phyloP scores from a whole-genome alignment of 495 filamentous ascomycete species.

The Mycothermus thermophilus region DNA sequence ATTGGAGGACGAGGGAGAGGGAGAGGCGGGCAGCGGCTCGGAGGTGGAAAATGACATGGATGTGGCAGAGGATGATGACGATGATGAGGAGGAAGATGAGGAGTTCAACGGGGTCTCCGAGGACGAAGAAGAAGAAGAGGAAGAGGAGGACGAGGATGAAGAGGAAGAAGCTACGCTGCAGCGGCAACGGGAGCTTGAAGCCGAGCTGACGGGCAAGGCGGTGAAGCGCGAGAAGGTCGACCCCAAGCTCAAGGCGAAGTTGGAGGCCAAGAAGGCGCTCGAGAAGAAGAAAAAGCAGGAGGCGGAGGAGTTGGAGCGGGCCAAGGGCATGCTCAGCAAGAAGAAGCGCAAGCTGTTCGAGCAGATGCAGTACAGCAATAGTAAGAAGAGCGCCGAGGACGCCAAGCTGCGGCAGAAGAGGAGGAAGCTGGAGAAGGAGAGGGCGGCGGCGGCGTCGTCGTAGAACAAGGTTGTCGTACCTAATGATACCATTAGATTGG shows the following conservation, averaged over 20 bases:
- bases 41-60: constrained; percentile 31
- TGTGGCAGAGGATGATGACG: constrained; percentile 27
- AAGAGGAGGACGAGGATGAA: constrained; percentile 34
- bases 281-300: constrained; percentile 58
- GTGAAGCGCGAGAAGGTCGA: constrained; percentile 29
- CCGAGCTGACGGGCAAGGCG: constrained; percentile 53
- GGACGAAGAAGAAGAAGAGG: constrained; percentile 31
- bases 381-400: constrained; percentile 67
- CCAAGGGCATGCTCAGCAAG: constrained; percentile 86
- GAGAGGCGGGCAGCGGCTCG: constrained; percentile 20
- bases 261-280: constrained; percentile 50
- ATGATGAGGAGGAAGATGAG: constrained; percentile 31
- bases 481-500: constrained; percentile 1
- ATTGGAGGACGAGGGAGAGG: constrained; percentile 37
- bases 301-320: constrained; percentile 69
- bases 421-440: constrained; percentile 70
- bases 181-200: constrained; percentile 80
- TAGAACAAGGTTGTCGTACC: constrained; percentile 14
- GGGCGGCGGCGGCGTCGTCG: constrained; percentile 18
- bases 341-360: constrained; percentile 83
- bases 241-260: constrained; percentile 44
- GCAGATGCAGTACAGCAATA: constrained; percentile 85
- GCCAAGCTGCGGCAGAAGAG: constrained; percentile 65
- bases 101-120: constrained; percentile 32
- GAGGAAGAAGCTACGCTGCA: constrained; percentile 34